Conservation (phyloP, 202 grass and related monocot genomes). For the Sporobolus alterniflorus region DNA sequence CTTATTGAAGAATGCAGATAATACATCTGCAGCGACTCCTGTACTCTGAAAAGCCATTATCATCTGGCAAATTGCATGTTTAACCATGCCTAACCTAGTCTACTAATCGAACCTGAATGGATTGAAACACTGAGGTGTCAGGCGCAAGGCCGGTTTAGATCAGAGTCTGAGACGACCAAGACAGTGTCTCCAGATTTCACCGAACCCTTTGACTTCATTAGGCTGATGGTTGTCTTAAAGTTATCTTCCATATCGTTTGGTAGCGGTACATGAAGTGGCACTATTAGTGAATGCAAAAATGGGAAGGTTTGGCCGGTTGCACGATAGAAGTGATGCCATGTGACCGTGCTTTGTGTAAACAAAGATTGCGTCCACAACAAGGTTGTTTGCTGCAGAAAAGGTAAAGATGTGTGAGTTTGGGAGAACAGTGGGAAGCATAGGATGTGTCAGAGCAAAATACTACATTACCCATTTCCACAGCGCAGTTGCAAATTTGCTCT, state of each 20-base stretch:
- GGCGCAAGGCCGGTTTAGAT: conserved; percentile 50
- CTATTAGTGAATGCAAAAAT: conserved; percentile 72
- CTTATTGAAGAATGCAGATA: neutral
- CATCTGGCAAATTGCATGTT: neutral
- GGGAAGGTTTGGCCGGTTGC: conserved; percentile 63
- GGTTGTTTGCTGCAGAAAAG: conserved; percentile 65
- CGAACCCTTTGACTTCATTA: conserved; percentile 59
- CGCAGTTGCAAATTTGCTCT: conserved; percentile 67
- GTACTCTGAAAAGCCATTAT: neutral
- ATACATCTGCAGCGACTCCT: neutral
- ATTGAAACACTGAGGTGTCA: conserved; percentile 33
- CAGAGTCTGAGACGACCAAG: conserved; percentile 59
- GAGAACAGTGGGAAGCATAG: neutral
- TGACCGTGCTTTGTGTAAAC: conserved; percentile 78
- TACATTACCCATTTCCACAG: conserved; percentile 68
- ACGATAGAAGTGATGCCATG: conserved; percentile 67
- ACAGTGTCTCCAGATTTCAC: conserved; percentile 61
- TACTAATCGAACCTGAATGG: too few relatives aligned
- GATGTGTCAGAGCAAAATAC: neutral
- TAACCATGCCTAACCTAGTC: neutral
- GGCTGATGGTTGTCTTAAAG: conserved; percentile 49
- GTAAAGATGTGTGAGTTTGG: neutral
- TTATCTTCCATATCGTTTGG: conserved; percentile 65
- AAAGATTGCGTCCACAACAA: conserved; percentile 76
- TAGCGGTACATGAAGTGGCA: conserved; percentile 43